Conservation (phyloP, 108 stramenopile species). For the Fragilariopsis cylindrus region DNA sequence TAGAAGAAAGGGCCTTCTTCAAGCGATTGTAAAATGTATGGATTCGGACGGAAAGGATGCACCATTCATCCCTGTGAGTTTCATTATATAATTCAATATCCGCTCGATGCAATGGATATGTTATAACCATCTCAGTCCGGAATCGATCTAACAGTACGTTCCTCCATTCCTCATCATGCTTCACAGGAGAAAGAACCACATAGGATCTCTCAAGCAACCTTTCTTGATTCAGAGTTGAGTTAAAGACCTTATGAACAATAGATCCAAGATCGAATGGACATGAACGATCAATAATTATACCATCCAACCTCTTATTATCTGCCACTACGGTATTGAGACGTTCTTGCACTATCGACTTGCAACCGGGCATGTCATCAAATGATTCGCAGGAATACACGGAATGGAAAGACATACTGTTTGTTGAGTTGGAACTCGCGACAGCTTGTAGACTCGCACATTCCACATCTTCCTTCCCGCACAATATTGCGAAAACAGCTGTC, state of each 20-base stretch:
- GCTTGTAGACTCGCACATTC: neutral
- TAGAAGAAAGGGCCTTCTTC: no score
- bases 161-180: constrained; percentile 8
- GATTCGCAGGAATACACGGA: constrained; percentile 8
- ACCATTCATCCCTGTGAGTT: constrained; percentile 1
- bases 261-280: neutral
- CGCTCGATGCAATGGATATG: neutral
- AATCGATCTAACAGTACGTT: constrained; percentile 9
- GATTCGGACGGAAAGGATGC: neutral
- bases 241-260: constrained; percentile 14
- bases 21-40: no score
- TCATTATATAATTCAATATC: constrained; percentile 2
- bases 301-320: neutral
- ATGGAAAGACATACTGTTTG: neutral
- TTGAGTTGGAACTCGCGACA: neutral
- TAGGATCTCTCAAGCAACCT: neutral
- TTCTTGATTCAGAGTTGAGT: neutral
- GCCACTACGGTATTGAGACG: neutral
- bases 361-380: neutral
- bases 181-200: neutral
- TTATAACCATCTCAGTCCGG: constrained; percentile 1
- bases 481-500: neutral
- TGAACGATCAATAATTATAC: constrained; percentile 7
- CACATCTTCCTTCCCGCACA: constrained; percentile 9
- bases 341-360: neutral